These are phyloP conservation scores for Filobasidium floriforme DNA, from an alignment of 768 basidiomycete species.

Conservation along the genomic window DNA sequence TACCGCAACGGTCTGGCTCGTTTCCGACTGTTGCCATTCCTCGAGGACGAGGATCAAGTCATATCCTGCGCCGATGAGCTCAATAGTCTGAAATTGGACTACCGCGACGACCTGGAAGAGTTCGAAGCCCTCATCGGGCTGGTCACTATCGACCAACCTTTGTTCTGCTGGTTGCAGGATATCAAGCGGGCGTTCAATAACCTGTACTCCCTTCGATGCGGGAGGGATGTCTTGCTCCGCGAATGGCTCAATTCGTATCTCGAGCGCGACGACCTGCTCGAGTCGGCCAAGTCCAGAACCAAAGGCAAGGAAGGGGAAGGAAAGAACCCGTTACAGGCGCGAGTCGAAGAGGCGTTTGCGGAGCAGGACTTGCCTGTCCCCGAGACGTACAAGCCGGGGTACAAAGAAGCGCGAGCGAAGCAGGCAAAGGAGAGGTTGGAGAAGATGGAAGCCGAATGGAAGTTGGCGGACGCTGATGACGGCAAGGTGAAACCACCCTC, in stretches of 20 bases:
- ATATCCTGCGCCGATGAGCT: constrained; percentile 18
- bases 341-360: constrained; percentile 11
- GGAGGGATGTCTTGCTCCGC: constrained; percentile 12
- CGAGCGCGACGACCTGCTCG: constrained; percentile 14
- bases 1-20: constrained; percentile 19
- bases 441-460: constrained; percentile 2
- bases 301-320: constrained; percentile 10
- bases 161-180: constrained; percentile 18
- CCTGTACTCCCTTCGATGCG: constrained; percentile 14
- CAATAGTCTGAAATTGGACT: constrained; percentile 16
- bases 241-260: constrained; percentile 10
- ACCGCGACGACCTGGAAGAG: constrained; percentile 15
- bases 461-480: neutral
- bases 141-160: constrained; percentile 7
- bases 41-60: constrained; percentile 17
- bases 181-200: constrained; percentile 13
- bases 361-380: constrained; percentile 11
- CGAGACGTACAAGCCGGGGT: constrained; percentile 9
- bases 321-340: constrained; percentile 15
- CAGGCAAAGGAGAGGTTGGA: constrained; percentile 2
- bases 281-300: constrained; percentile 9
- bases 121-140: constrained; percentile 15
- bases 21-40: constrained; percentile 15
- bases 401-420: constrained; percentile 5
- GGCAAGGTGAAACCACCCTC: no score